Percentiles rank a stretch among this genome's conserved stretches.
phyloP scores from a whole-genome alignment of 2,329 filamentous ascomycete species.

The Rhinocladiella mackenziei region DNA sequence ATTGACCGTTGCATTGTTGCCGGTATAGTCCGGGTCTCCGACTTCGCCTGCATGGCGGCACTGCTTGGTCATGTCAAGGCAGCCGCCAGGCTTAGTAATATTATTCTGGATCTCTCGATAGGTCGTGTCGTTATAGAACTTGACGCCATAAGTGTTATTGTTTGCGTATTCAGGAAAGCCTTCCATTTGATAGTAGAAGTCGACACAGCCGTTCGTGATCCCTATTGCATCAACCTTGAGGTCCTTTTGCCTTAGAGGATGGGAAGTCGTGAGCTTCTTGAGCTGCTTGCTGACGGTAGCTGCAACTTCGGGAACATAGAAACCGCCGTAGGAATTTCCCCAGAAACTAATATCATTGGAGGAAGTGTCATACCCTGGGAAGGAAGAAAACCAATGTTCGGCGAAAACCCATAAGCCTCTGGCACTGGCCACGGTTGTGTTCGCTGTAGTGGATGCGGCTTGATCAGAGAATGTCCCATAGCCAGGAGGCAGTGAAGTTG shows the following conservation, averaged over 20 bases:
- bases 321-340: conserved; percentile 42
- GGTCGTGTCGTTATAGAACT: conserved; percentile 47
- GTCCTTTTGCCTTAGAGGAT: background rate
- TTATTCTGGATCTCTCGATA: conserved; percentile 45
- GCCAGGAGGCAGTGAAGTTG: conserved; percentile 27
- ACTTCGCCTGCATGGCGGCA: conserved; percentile 48
- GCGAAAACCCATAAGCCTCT: conserved; percentile 52
- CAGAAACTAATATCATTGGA: background rate
- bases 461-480: conserved; percentile 49
- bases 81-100: conserved; percentile 47
- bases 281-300: conserved; percentile 30
- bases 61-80: conserved; percentile 49
- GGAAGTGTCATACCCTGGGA: conserved; percentile 46
- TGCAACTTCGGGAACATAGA: conserved; percentile 41
- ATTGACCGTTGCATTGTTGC: conserved; percentile 34
- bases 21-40: conserved; percentile 43
- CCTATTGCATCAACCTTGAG: conserved; percentile 48
- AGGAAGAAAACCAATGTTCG: conserved; percentile 58
- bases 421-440: conserved; percentile 43
- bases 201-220: conserved; percentile 56
- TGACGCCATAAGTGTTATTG: conserved; percentile 57
- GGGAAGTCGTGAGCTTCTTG: conserved; percentile 2
- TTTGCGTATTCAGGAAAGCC: conserved; percentile 51
- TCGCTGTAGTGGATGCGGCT: conserved; percentile 34
- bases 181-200: conserved; percentile 47